These are phyloP conservation scores for Penicillium antarcticum DNA, from an alignment of 495 filamentous ascomycete species.

Conservation along the genomic window DNA sequence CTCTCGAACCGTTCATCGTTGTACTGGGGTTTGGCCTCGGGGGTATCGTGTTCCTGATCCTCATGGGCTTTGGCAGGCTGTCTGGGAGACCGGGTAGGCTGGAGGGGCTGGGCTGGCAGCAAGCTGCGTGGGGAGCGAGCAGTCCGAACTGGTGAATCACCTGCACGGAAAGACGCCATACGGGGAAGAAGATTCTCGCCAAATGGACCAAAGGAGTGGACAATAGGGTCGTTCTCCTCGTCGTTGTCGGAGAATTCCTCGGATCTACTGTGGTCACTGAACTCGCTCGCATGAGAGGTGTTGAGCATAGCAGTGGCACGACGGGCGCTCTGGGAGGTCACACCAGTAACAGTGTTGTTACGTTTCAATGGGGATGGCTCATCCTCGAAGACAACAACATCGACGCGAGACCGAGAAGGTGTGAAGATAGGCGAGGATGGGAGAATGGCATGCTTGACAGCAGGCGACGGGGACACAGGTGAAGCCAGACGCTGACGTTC, in stretches of 20 bases:
- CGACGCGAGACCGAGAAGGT: constrained; percentile 38
- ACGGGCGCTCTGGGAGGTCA: constrained; percentile 21
- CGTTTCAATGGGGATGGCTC: constrained; percentile 42
- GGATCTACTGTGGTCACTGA: constrained; percentile 55
- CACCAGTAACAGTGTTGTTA: constrained; percentile 22
- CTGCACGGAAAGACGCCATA: constrained; percentile 67
- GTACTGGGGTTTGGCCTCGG: constrained; percentile 32
- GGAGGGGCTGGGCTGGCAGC: constrained; percentile 30
- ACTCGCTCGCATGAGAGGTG: constrained; percentile 51
- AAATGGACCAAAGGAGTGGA: constrained; percentile 86
- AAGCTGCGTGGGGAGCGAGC: constrained; percentile 31
- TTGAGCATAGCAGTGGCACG: constrained; percentile 31
- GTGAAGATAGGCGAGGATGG: constrained; percentile 44
- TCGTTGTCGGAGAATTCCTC: constrained; percentile 73
- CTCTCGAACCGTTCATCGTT: constrained; percentile 33
- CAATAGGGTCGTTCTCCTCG: constrained; percentile 89
- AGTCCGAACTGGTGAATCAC: constrained; percentile 50
- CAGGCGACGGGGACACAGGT: constrained; percentile 74
- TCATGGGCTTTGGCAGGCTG: constrained; percentile 26
- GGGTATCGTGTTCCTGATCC: constrained; percentile 20
- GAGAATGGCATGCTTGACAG: constrained; percentile 36
- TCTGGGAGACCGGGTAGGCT: constrained; percentile 36
- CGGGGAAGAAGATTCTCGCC: constrained; percentile 77
- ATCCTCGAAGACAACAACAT: constrained; percentile 64
- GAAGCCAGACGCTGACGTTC: constrained; percentile 60